Base-by-base conservation (phyloP, 1,284 basidiomycete genomes). In the Papiliotrema fonsecae region DNA sequence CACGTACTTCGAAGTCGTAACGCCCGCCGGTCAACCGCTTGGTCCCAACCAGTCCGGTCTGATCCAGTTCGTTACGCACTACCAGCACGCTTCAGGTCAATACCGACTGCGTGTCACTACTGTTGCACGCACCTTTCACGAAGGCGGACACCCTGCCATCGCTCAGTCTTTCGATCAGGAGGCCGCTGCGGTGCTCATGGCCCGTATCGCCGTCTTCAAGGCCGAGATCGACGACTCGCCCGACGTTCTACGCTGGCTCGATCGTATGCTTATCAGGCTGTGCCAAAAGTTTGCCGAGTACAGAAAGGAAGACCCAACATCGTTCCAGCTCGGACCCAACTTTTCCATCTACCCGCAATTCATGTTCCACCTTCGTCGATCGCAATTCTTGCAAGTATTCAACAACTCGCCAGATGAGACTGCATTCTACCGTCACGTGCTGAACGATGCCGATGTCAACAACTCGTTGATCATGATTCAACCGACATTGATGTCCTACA, bases 221-320 rank as follows among this genome's bases (percentile, higher is more conserved):
- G 96, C 94, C 22, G 96, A 99, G 77, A 96, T 98, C 57, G 96
- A 99, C 69, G 96, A 99, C 75, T 88, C 86, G 6, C 92, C 96
- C 0, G 96, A 98, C 70, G 94, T 98, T 30, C 77, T 99, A 42
- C 79, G 96, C 56, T 98, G 96, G 96, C 78, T 98, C 55, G 96
- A 99, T 76, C 80, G 96, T 51, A 99, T 99, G 96, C 81, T 98
- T 49, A 98, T 98, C 68, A 82, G 96, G 11, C 77, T 98, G 35
- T 99, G 96, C 76, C 96, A 98, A 77, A 98, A 98, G 80, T 98
- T 98, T 69, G 96, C 96, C 49, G 93, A 97, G 72, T 98, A 98
- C 72, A 79, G 92, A 65, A 99, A 98, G 77, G 96, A 98, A 75
- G 96, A 98, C 68, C 89, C 94, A 4, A 83, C 86, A 43, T 89